A percentile compares a stretch with the other conserved stretches of the same genome.
These are phyloP conservation scores for Pseudogymnoascus sp. DNA, from an alignment of 2,329 filamentous ascomycete genomes.

Conservation along the genomic window DNA sequence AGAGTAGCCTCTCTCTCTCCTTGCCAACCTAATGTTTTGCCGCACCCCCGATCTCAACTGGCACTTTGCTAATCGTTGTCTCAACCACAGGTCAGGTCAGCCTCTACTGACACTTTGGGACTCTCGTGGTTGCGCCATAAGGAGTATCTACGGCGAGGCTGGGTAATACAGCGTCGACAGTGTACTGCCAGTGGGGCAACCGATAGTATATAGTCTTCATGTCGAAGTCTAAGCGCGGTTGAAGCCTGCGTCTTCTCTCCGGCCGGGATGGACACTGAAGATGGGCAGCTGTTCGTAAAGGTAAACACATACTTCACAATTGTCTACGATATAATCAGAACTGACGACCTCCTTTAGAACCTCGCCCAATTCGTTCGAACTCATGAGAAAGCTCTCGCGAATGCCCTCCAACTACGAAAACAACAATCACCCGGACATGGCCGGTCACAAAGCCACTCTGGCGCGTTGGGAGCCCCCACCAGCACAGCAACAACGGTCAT, in stretches of 20 bases:
- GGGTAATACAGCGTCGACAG: conserved; percentile 9
- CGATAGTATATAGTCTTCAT: conserved; percentile 11
- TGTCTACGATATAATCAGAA: conserved; percentile 2
- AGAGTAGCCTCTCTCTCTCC: neutral
- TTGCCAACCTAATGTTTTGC: neutral
- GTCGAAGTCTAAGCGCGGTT: conserved; percentile 6
- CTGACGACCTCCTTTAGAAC: conserved; percentile 54
- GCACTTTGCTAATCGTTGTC: neutral
- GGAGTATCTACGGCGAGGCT: neutral
- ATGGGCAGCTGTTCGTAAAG: conserved; percentile 85
- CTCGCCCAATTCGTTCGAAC: conserved; percentile 92
- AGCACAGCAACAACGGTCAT: conserved; percentile 35
- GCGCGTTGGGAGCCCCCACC: conserved; percentile 41
- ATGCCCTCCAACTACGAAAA: conserved; percentile 80
- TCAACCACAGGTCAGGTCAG: conserved; percentile 1
- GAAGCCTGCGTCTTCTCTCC: conserved; percentile 9
- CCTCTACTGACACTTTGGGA: conserved; percentile 1
- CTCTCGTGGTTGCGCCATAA: conserved; percentile 7
- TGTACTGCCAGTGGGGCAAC: conserved; percentile 7
- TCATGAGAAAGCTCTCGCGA: conserved; percentile 94
- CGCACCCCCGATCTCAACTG: neutral
- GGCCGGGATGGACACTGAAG: conserved; percentile 57
- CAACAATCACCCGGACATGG: conserved; percentile 63
- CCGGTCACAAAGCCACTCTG: conserved; percentile 56
- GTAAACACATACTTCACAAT: conserved; percentile 38